Base-by-base conservation (phyloP, 2,329 filamentous ascomycete genomes). In the Xenoacremonium recifei region DNA sequence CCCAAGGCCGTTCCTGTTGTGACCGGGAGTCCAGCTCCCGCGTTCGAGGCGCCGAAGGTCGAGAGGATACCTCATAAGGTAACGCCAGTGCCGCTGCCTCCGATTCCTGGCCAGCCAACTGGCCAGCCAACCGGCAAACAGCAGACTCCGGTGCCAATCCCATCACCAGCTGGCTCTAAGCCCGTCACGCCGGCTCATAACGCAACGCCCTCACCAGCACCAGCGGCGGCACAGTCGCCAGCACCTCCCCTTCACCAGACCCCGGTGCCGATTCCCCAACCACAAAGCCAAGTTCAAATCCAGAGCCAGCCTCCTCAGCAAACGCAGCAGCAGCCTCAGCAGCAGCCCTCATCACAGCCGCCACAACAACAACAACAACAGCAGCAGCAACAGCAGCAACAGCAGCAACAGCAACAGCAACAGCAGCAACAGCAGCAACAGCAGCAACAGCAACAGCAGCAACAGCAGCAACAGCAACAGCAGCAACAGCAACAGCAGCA, bases 61-160 rank as follows among this genome's bases (percentile, higher is more conserved):
- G 59, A 61, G 18, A 60, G 60, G 45, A 40, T 45, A n/a, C 42
- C 52, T 1, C 49, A 45, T 2, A 69, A 60, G 46, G 57, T 66
- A 15, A 68, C 65, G 9, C 66, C 65, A 3, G 65, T 68, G 5
- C 66, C 66, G 9, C 45, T 67, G 6, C 65, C 66, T 13, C 44
- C 57, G 6, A 61, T 67, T 13, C 61, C 62, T 13, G 63, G 65
- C 37, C 60, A 63, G 31, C 37, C 53, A 41, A 19, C 54, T 46
- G 32, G 64, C 63, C 58, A 69, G 65, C 40, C 62, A 57, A 39
- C 53, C 9, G 12, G 9, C 18, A 18, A 34, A 19, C 32, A 31
- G 29, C 29, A 9, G 29, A 44, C 40, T 32, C 20, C 45, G 35
- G 35, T 42, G 32, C 43, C 53, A 43, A 45, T 51, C 53, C 45